Evolutionary conservation across 495 filamentous ascomycete species (phyloP).

Genomic region (Penicillium coprophilum): DNA sequence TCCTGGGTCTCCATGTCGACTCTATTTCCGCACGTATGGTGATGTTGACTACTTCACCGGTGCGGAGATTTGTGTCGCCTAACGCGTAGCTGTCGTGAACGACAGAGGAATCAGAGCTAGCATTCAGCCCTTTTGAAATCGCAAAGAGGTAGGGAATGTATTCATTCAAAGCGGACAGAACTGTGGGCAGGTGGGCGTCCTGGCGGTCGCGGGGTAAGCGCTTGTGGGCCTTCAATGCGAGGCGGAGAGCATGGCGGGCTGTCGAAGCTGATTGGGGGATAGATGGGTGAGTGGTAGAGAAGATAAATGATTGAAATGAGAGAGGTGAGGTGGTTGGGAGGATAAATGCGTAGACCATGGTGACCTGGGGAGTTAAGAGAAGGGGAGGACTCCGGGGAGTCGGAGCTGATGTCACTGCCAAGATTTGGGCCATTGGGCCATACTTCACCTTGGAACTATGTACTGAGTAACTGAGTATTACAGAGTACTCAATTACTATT

Average conservation of each 20-base stretch:
- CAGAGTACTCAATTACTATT: background rate
- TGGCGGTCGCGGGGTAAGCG: slow-evolving; percentile 63
- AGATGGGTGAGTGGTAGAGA: slow-evolving; percentile 74
- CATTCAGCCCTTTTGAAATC: slow-evolving; percentile 66
- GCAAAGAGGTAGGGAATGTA: slow-evolving; percentile 81
- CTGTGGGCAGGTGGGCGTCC: slow-evolving; percentile 63
- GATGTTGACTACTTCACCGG: slow-evolving; percentile 62
- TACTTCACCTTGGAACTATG: too few relatives aligned
- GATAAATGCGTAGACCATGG: slow-evolving; percentile 81
- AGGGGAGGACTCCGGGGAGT: slow-evolving; percentile 6
- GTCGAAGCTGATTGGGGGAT: slow-evolving; percentile 75
- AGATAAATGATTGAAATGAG: slow-evolving; percentile 70
- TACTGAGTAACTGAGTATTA: too few relatives aligned
- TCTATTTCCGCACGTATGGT: slow-evolving; percentile 55
- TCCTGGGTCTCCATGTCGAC: too few relatives aligned
- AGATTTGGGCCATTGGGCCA: background rate
- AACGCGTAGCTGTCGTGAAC: background rate
- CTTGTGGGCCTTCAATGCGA: slow-evolving; percentile 78
- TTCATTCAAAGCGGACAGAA: slow-evolving; percentile 65
- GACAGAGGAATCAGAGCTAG: slow-evolving; percentile 14
- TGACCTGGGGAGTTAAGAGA: slow-evolving; percentile 31
- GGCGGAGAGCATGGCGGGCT: slow-evolving; percentile 71
- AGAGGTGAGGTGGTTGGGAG: slow-evolving; percentile 83
- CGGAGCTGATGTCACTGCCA: slow-evolving; percentile 26
- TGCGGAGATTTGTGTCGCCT: slow-evolving; percentile 8